Evolutionary conservation across 176 grass and related monocot species (phyloP).

Genomic region (Stipa capillata): DNA sequence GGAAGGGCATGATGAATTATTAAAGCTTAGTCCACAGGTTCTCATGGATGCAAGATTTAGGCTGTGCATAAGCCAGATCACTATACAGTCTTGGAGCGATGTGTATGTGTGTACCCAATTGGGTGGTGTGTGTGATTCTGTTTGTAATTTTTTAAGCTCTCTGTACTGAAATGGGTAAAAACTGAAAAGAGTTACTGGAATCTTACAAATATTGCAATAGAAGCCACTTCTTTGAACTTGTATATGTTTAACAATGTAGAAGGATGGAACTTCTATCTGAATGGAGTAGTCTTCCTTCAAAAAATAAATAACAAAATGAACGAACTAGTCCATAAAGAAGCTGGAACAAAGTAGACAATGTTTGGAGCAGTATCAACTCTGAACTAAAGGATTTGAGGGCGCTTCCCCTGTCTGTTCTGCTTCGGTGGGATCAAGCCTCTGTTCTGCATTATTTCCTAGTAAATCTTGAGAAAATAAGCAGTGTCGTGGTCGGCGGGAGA

Average conservation of each 20-base stretch:
- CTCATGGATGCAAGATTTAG: background rate
- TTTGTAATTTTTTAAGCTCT: background rate
- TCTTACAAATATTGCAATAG: background rate
- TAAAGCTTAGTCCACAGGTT: background rate
- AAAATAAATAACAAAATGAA: too few species aligned
- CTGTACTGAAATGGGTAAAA: background rate
- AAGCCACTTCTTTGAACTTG: background rate
- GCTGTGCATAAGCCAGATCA: background rate
- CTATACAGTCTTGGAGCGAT: background rate
- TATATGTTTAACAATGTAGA: background rate
- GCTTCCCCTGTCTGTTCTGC: too few species aligned
- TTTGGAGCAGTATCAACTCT: too few species aligned
- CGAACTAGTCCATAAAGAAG: too few species aligned
- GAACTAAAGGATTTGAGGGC: too few species aligned
- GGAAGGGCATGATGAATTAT: background rate
- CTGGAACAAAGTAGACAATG: too few species aligned
- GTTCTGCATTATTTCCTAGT: too few species aligned
- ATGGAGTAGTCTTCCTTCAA: too few species aligned
- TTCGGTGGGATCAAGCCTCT: too few species aligned
- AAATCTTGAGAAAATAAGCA: too few species aligned
- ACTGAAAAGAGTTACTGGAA: background rate
- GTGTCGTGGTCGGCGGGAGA: too few species aligned
- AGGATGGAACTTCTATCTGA: too few species aligned
- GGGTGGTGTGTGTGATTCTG: background rate
- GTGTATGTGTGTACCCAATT: conserved; percentile 14